Base-by-base conservation (phyloP, 2,329 filamentous ascomycete species). In the Lasiodiplodia gonubiensis region DNA sequence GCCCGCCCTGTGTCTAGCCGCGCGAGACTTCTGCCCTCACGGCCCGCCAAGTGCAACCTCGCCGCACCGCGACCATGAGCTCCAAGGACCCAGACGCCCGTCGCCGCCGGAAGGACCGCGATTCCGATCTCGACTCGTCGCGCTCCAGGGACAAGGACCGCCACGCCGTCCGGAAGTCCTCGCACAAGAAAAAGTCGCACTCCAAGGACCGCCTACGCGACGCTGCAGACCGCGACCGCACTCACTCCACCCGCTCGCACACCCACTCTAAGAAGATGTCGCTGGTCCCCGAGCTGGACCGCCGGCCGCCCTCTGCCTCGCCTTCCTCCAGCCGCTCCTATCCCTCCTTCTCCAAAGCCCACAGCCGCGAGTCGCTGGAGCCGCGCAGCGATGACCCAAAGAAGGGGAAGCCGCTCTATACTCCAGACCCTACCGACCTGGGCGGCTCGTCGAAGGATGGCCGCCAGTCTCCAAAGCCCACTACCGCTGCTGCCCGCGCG, bases 301-400 rank as follows among this genome's bases (percentile, higher is more conserved):
- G 82, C 3, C 76, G 82, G 33, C 68, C 75, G 16, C 75, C 74
- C 16, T 73, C 73, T 67, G 71, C 73, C 70, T 79, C 78, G 37
- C 72, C 72, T 23, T 78, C 75, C 68, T 77, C 74, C 11, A 78
- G 80, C 49, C n/a, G 42, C 42, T 90, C 92, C 7, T 97, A 97
- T 76, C 92, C 93, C 1, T 85, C 86, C 12, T 93, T 96, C 79
- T 95, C 92, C 80, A 97, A 96, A 80, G 91, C 91, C 14, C 92
- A 97, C 78, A 96, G 93, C 83, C 95, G 93, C 79, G 94, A 97
- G 81, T 88, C 89, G 53, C 87, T 97, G 65, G 85, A 88, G 70
- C 89, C 88, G 75, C 83, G 77, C 63, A 81, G 82, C 42, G 77
- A 80, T 18, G 77, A 75, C 63, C 70, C 74, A 27, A 76, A 72